Evolutionary conservation across 345 rosid species (phyloP), one percentile per base, ranked within the genome.

Genomic region (Bretschneidera sinensis): DNA sequence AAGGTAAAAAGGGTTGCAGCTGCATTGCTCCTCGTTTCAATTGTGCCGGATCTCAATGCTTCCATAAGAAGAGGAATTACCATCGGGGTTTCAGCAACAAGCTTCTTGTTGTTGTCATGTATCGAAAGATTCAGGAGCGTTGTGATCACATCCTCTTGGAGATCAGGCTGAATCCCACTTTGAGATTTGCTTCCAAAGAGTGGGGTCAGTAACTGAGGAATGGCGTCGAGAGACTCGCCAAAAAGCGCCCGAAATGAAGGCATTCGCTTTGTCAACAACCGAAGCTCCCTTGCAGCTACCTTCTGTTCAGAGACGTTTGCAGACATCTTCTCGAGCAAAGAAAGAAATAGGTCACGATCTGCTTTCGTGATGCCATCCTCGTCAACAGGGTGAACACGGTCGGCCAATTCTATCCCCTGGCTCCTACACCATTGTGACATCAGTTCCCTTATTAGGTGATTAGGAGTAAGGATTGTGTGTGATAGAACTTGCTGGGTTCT

Each of bases 141-240:
- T 2, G 99, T 94, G 64, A 94, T 80, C 72, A 94, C 81, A 67
- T 94, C 96, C 74, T 94, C 99, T 59, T 90, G 96, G 57, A 94
- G 83, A 61, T 78, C 83, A 50, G 73, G 81, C 59, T 82, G 81
- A 10, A 72, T 66, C 45, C 57, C 71, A 64, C 58, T 67, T 15
- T 22, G 61, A 33, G 81, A 71, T 48, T 76, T 71, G 57, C 67
- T 59, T 54, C 66, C 69, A 0, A 80, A 67, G 21, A 90, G 81
- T 0, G 95, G 97, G 61, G 62, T 55, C 9, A 94, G 66, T 58
- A 94, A 78, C 24, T 77, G 85, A 13, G 89, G 74, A 68, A 94
- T 81, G 45, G 83, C 81, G 48, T 80, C 85, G 0, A 60, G 57
- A 45, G 79, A 83, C 66, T 90, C 86, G 0, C 96, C 83, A 11